phyloP scores from a whole-genome alignment of 1,284 basidiomycete species.

The Rhodotorula mucilaginosa region DNA sequence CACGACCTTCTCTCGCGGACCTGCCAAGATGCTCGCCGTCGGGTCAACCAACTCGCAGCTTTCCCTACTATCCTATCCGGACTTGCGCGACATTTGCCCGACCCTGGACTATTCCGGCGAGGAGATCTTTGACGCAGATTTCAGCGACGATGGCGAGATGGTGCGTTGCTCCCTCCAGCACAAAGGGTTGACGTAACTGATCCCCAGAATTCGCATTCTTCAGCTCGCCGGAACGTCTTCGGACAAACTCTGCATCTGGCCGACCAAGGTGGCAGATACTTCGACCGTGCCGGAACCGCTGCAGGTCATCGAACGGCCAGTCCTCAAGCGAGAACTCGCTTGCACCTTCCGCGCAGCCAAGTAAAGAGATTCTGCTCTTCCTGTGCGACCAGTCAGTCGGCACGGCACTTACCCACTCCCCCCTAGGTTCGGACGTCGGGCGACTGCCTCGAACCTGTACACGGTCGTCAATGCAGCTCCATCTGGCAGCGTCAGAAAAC shows the following conservation, averaged over 20 bases:
- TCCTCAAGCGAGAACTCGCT: constrained; percentile 42
- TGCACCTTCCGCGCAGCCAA: constrained; percentile 72
- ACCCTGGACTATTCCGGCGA: constrained; percentile 32
- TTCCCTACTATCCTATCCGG: constrained; percentile 30
- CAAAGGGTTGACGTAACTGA: background rate
- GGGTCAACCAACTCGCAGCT: constrained; percentile 35
- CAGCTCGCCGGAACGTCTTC: constrained; percentile 34
- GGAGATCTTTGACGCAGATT: constrained; percentile 43
- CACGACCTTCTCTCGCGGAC: constrained; percentile 64
- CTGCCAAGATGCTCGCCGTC: constrained; percentile 23
- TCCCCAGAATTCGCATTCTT: too few relatives aligned
- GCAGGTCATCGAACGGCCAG: constrained; percentile 43
- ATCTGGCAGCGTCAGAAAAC: constrained; percentile 1
- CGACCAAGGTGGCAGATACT: constrained; percentile 8
- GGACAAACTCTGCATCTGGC: constrained; percentile 34
- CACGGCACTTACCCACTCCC: background rate
- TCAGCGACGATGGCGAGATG: constrained; percentile 31
- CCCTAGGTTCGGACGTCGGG: constrained; percentile 61
- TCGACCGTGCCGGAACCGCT: constrained; percentile 21
- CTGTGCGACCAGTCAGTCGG: background rate
- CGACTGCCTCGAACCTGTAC: constrained; percentile 60
- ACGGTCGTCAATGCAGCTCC: constrained; percentile 69
- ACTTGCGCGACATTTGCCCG: constrained; percentile 28
- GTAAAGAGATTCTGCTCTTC: constrained; percentile 50
- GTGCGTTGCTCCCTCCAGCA: background rate